Evolutionary conservation across 1,284 basidiomycete genomes (phyloP).

Genomic region (Apiotrichum sp.): DNA sequence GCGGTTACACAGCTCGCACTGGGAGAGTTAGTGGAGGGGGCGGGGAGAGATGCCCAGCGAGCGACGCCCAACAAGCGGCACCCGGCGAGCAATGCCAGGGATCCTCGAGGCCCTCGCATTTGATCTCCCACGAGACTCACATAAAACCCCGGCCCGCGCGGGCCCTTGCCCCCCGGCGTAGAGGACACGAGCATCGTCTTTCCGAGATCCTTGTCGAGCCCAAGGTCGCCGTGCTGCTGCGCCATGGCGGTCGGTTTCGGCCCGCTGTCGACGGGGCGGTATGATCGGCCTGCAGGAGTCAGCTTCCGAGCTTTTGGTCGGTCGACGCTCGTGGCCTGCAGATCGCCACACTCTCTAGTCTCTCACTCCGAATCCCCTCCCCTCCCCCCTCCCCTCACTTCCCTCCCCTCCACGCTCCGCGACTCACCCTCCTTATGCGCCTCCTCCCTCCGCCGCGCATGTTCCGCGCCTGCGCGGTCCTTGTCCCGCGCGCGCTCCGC

Average conservation of each 20-base stretch:
- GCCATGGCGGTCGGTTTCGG: constrained; percentile 79
- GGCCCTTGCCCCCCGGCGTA: constrained; percentile 65
- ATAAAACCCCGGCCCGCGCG: constrained; percentile 84
- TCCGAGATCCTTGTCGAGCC: constrained; percentile 81
- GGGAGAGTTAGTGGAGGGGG: background rate
- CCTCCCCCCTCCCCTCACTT: no score
- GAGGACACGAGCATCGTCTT: constrained; percentile 78
- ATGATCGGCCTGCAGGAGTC: constrained; percentile 62
- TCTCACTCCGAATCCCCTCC: no score
- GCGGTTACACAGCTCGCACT: constrained; percentile 78
- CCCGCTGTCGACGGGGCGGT: constrained; percentile 56
- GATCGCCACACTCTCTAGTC: no score
- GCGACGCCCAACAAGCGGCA: no score
- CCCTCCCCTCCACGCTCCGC: no score
- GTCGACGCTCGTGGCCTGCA: background rate
- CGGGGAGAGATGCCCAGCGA: background rate
- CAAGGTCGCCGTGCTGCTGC: constrained; percentile 69
- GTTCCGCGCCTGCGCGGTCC: constrained; percentile 36
- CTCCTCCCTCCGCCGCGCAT: constrained; percentile 40
- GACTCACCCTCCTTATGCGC: constrained; percentile 64
- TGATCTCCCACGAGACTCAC: constrained; percentile 26
- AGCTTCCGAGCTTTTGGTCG: background rate
- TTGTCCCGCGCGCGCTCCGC: constrained; percentile 45
- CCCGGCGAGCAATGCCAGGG: no score
- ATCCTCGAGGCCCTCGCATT: no score